Conservation (phyloP, 1,284 basidiomycete genomes). For the Puccinia novopanici region DNA sequence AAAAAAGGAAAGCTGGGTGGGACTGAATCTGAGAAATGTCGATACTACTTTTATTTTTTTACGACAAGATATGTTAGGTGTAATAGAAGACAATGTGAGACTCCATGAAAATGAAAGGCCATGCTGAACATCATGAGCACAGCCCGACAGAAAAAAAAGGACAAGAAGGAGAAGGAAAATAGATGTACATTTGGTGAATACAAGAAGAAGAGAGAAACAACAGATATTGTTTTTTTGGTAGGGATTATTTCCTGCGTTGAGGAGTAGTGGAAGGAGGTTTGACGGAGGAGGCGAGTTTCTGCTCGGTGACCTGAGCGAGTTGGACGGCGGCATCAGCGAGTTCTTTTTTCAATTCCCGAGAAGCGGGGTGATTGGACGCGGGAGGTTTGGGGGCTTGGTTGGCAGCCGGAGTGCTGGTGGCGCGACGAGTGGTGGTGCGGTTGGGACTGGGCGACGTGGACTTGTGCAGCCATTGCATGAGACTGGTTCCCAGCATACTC, state of each 20-base stretch:
- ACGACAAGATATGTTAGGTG: too few species aligned
- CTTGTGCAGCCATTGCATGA: constrained; percentile 47
- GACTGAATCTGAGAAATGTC: too few species aligned
- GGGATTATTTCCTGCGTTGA: constrained; percentile 13
- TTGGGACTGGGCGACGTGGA: not conserved
- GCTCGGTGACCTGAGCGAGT: constrained; percentile 21
- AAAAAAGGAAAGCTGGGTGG: too few species aligned
- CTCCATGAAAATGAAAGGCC: too few species aligned
- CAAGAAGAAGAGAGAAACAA: too few species aligned
- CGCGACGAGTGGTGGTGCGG: not conserved
- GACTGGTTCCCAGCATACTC: constrained; percentile 40
- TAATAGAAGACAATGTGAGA: too few species aligned
- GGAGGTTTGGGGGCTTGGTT: not conserved
- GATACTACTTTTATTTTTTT: too few species aligned
- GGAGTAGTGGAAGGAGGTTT: not conserved
- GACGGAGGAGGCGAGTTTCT: not conserved
- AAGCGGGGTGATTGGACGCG: not conserved
- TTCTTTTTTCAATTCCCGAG: constrained; percentile 29
- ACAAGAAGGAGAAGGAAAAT: not conserved
- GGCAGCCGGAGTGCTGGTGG: not conserved
- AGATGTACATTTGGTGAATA: not conserved
- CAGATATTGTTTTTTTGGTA: not conserved
- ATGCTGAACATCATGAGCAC: not conserved
- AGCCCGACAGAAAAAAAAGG: not conserved
- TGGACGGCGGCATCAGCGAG: constrained; percentile 32